phyloP scores from a whole-genome alignment of 164 flowering plant genomes.

The Warburgia ugandensis region DNA sequence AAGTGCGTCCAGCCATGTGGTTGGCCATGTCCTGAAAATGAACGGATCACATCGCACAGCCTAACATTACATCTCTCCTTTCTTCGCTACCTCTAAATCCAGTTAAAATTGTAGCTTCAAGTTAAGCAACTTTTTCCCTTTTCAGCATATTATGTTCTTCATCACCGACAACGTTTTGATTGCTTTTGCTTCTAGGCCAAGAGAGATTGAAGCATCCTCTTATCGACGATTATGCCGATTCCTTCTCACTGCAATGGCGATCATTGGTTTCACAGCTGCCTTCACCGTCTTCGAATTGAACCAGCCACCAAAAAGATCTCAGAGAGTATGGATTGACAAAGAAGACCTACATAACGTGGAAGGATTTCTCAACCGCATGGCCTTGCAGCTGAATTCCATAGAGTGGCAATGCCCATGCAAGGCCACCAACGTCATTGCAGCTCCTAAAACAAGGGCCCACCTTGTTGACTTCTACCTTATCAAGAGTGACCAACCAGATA shows the following conservation, averaged over 20 bases:
- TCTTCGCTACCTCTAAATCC: background rate
- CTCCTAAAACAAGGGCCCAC: background rate
- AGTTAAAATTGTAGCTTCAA: background rate
- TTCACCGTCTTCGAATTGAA: slow-evolving; percentile 2
- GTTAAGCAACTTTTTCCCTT: background rate
- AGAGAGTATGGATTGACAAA: slow-evolving; percentile 8
- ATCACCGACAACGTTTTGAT: too few species aligned
- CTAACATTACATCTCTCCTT: background rate
- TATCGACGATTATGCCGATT: slow-evolving; percentile 8
- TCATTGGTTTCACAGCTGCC: slow-evolving; percentile 1
- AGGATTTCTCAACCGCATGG: slow-evolving; percentile 5
- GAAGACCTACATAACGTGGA: background rate
- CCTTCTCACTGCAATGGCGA: background rate
- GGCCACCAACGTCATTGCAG: slow-evolving; percentile 2
- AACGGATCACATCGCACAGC: too few species aligned
- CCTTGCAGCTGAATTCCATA: slow-evolving; percentile 5
- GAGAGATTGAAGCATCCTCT: background rate
- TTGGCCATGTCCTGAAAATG: too few species aligned
- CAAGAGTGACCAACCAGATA: background rate
- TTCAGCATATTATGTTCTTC: background rate
- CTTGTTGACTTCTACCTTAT: slow-evolving; percentile 8
- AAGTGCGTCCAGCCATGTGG: background rate
- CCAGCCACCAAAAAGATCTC: slow-evolving; percentile 10
- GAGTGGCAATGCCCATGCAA: slow-evolving; percentile 14
- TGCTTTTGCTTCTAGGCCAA: slow-evolving; percentile 8